Evolutionary conservation across 2,329 filamentous ascomycete species (phyloP).

Genomic region (Tolypocladium inflatum): DNA sequence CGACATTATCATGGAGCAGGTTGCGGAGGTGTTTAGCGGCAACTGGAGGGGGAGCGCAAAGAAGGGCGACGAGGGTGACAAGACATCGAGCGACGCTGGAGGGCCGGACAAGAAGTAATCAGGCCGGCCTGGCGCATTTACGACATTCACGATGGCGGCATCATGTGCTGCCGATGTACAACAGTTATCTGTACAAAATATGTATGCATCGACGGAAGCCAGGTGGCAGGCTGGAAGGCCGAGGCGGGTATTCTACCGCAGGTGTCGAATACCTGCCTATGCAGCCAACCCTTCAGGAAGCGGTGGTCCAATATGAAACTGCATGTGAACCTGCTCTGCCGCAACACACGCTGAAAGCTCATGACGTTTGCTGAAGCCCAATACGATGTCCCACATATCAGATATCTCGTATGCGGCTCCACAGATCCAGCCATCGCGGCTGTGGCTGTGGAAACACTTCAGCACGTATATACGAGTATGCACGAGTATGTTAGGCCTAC

Average conservation of each 20-base stretch:
- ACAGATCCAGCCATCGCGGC: not conserved
- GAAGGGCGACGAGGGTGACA: slow-evolving; percentile 15
- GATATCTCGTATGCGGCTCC: not conserved
- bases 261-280: not conserved
- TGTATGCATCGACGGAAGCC: not conserved
- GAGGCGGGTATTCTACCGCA: not conserved
- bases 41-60: slow-evolving; percentile 21
- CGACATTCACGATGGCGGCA: not conserved
- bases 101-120: slow-evolving; percentile 12
- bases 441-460: not conserved
- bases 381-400: not conserved
- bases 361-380: not conserved
- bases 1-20: slow-evolving; percentile 46
- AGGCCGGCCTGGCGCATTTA: not conserved
- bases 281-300: not conserved
- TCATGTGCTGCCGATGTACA: not conserved
- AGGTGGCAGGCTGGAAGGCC: not conserved
- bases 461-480: too few species aligned
- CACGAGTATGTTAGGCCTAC: too few species aligned
- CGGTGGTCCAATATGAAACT: not conserved
- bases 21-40: slow-evolving; percentile 41
- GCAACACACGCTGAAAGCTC: not conserved
- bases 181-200: not conserved
- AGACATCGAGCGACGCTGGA: slow-evolving; percentile 6
- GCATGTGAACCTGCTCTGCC: not conserved